A percentile compares a stretch with the other conserved stretches of the same genome.
These are phyloP conservation scores for Fusarium liriodendri DNA, from an alignment of 2,329 filamentous ascomycete genomes.

Conservation along the genomic window DNA sequence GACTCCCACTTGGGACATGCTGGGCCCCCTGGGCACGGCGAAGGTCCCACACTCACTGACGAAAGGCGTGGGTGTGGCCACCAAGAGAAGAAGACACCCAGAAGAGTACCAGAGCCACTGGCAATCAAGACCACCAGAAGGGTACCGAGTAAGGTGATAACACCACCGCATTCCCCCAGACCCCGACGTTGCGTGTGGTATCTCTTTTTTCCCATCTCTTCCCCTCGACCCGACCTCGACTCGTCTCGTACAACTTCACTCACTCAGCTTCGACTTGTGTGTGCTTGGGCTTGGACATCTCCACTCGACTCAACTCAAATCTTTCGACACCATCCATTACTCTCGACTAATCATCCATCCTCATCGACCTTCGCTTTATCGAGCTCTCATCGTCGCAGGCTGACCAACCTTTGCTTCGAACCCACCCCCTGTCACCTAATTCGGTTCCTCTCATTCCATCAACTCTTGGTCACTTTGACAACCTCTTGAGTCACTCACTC, in stretches of 20 bases:
- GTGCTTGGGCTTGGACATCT: constrained; percentile 24
- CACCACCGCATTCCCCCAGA: constrained; percentile 44
- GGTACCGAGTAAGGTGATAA: constrained; percentile 44
- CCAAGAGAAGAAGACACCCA: constrained; percentile 30
- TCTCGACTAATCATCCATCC: constrained; percentile 10
- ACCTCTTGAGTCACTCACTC: constrained; percentile 22
- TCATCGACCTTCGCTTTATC: constrained; percentile 15
- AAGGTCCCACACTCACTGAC: constrained; percentile 33
- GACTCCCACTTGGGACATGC: constrained; percentile 32
- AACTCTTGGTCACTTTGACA: constrained; percentile 17
- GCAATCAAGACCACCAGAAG: constrained; percentile 28
- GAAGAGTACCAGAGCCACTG: constrained; percentile 26
- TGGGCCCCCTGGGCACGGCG: constrained; percentile 22
- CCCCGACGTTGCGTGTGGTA: constrained; percentile 30
- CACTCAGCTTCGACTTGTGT: constrained; percentile 20
- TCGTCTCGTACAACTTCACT: constrained; percentile 17
- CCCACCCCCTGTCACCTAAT: constrained; percentile 10
- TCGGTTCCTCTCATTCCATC: constrained; percentile 29
- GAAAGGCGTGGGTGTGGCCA: constrained; percentile 44
- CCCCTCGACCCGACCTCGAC: constrained; percentile 24
- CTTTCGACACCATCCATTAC: constrained; percentile 9
- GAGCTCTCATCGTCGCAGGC: constrained; percentile 9
- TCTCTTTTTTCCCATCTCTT: constrained; percentile 32
- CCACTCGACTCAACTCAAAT: constrained; percentile 11
- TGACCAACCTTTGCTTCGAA: constrained; percentile 10